Conservation (phyloP, 2,329 filamentous ascomycete genomes). For the Penicillium sp. region DNA sequence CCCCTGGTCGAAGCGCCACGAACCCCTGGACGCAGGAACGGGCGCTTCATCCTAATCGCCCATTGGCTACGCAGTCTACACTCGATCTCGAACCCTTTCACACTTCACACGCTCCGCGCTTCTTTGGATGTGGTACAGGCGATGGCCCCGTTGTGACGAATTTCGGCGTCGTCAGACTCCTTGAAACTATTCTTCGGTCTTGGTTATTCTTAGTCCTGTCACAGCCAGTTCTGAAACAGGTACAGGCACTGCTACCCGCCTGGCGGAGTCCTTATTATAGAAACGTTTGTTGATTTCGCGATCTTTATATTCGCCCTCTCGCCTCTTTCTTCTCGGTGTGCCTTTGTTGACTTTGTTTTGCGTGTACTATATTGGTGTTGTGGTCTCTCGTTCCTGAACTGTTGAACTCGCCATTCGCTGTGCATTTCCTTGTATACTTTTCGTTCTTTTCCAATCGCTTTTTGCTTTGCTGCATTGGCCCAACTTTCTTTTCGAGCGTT, state of each 20-base stretch:
- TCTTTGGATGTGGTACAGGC: conserved; percentile 10
- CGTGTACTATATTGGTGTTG: conserved; percentile 16
- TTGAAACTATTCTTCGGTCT: conserved; percentile 18
- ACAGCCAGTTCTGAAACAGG: conserved; percentile 19
- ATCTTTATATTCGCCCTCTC: conserved; percentile 8
- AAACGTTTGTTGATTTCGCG: conserved; percentile 15
- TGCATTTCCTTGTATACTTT: conserved; percentile 6
- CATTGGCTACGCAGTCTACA: conserved; percentile 18
- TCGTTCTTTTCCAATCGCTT: conserved; percentile 4
- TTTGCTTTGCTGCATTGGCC: conserved; percentile 2
- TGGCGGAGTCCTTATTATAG: conserved; percentile 23
- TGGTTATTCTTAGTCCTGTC: conserved; percentile 21
- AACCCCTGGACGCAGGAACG: conserved; percentile 13
- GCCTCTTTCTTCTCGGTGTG: conserved; percentile 3
- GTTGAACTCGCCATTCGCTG: neutral
- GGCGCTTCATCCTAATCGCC: conserved; percentile 17
- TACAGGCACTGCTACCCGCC: conserved; percentile 6
- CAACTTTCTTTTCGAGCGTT: conserved; percentile 7
- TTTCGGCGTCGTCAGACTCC: conserved; percentile 7
- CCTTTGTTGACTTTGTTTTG: conserved; percentile 12
- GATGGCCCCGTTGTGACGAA: conserved; percentile 12
- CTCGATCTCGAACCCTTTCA: conserved; percentile 6
- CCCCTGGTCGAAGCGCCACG: conserved; percentile 14
- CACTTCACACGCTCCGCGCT: conserved; percentile 11
- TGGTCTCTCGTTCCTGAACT: conserved; percentile 8